These are phyloP conservation scores for Trypanosoma boissoni DNA, from an alignment of 208 protist species.

Conservation along the genomic window DNA sequence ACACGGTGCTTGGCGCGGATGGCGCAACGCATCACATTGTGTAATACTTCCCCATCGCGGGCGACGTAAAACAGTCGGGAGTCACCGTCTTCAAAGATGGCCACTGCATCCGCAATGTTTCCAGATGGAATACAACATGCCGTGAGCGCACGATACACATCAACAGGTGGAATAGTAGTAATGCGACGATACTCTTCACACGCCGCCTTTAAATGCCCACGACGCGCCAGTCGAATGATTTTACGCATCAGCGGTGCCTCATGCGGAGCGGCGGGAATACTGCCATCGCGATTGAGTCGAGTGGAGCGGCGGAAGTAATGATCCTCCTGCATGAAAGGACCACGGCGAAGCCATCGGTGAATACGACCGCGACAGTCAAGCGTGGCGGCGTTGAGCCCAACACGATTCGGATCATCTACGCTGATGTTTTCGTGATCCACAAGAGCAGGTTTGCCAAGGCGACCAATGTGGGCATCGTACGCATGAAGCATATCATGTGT, in stretches of 20 bases:
- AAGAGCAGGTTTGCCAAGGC: constrained; percentile 62
- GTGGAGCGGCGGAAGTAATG: constrained; percentile 85
- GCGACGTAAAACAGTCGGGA: constrained; percentile 76
- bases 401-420: constrained; percentile 81
- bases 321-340: constrained; percentile 89
- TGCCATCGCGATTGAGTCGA: constrained; percentile 48
- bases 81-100: constrained; percentile 90
- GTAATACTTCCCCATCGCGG: constrained; percentile 80
- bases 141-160: constrained; percentile 82
- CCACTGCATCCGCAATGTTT: constrained; percentile 78
- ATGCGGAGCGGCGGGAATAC: constrained; percentile 42
- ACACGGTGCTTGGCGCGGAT: constrained; percentile 74
- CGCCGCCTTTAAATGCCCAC: constrained; percentile 82
- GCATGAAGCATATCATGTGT: constrained; percentile 90
- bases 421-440: constrained; percentile 88
- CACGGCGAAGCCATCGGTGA: constrained; percentile 86
- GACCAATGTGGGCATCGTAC: constrained; percentile 85
- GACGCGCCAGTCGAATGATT: constrained; percentile 66
- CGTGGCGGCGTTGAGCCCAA: constrained; percentile 88
- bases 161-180: constrained; percentile 85
- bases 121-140: constrained; percentile 74
- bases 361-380: constrained; percentile 85
- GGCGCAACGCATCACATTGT: constrained; percentile 81
- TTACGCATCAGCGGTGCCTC: constrained; percentile 77
- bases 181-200: constrained; percentile 85